Percentiles rank a stretch among this genome's conserved stretches.
Conservation (phyloP, 129 eudicot species). For the carrot (Daucus carota) region DNA sequence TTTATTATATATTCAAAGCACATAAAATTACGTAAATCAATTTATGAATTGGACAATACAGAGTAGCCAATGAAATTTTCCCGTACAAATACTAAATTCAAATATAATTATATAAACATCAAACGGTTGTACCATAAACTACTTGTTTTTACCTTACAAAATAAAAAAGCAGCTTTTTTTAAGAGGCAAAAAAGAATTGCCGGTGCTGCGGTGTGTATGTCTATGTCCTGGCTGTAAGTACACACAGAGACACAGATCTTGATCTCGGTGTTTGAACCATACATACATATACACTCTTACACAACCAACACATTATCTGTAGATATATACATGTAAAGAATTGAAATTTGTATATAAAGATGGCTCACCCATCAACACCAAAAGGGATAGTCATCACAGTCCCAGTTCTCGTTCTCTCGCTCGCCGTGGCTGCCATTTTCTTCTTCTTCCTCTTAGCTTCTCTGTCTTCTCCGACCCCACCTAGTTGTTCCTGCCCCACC, state of each 20-base stretch:
- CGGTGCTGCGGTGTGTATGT: background rate
- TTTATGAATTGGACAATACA: too few species aligned
- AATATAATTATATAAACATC: too few species aligned
- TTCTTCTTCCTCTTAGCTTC: conserved; percentile 30
- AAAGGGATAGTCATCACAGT: conserved; percentile 60
- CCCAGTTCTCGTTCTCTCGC: conserved; percentile 57
- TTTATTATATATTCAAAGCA: too few species aligned
- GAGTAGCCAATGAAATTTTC: too few species aligned
- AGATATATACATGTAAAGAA: background rate
- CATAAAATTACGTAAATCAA: too few species aligned
- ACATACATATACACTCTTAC: background rate
- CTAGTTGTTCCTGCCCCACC: conserved; percentile 49
- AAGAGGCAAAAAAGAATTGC: background rate
- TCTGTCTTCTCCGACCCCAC: conserved; percentile 27
- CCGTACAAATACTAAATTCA: too few species aligned
- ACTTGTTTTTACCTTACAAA: too few species aligned
- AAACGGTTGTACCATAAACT: too few species aligned
- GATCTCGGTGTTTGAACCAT: background rate
- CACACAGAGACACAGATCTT: background rate
- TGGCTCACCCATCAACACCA: conserved; percentile 36
- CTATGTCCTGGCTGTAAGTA: background rate
- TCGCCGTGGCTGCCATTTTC: conserved; percentile 51
- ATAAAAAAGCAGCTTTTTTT: too few species aligned
- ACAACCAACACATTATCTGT: background rate
- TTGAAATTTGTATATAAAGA: background rate